These are phyloP conservation scores for Phytophthora gonapodyides DNA, from an alignment of 352 stramenopile species.

Conservation along the genomic window DNA sequence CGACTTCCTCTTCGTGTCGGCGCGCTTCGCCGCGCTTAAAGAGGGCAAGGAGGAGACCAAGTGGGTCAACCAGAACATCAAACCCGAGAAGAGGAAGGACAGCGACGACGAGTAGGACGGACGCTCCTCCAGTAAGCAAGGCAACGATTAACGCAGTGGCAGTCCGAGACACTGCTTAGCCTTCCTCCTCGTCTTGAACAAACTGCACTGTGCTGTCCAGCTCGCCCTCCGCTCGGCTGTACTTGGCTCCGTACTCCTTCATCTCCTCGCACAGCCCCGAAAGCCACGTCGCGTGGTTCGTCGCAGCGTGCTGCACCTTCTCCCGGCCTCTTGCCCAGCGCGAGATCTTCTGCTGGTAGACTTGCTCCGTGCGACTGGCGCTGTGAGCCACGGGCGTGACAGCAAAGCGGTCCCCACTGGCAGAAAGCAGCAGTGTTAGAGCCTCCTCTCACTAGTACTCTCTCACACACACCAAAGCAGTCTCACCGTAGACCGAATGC, in stretches of 20 bases:
- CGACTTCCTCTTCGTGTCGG: constrained; percentile 90
- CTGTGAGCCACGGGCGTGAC: constrained; percentile 4
- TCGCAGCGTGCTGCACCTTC: constrained; percentile 63
- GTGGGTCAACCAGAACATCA: constrained; percentile 80
- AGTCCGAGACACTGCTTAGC: neutral
- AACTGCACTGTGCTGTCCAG: constrained; percentile 3
- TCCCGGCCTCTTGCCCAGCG: constrained; percentile 63
- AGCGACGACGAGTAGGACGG: constrained; percentile 6
- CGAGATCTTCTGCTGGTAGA: constrained; percentile 67
- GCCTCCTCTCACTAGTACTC: neutral
- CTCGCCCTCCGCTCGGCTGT: constrained; percentile 28
- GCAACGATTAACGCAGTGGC: neutral
- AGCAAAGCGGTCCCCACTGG: constrained; percentile 12
- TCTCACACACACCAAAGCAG: neutral
- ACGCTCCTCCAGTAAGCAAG: neutral
- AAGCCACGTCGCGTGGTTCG: constrained; percentile 63
- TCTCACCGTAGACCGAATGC: constrained; percentile 27
- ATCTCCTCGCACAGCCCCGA: constrained; percentile 65
- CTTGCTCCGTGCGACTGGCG: constrained; percentile 20
- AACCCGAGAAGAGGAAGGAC: constrained; percentile 31
- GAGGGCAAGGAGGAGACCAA: constrained; percentile 79
- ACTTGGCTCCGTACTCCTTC: constrained; percentile 62
- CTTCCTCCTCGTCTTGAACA: constrained; percentile 5
- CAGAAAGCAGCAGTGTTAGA: neutral
- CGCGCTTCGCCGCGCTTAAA: constrained; percentile 60